A percentile compares a stretch with the other conserved stretches of the same genome.
Conservation (phyloP, 75 land plant species). For the Azolla pinnata region DNA sequence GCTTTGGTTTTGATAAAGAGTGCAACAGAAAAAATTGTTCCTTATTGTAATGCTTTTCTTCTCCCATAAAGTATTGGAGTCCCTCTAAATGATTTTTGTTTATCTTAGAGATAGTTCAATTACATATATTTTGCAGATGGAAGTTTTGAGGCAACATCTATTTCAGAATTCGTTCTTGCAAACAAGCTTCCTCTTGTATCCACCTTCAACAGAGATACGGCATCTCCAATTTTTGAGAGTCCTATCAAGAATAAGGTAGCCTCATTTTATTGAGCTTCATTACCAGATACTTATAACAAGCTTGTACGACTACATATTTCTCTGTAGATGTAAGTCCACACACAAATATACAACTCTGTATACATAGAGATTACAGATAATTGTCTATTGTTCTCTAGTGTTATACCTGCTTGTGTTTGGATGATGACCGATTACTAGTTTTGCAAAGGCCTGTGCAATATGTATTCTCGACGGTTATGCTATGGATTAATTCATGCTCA, state of each 20-base stretch:
- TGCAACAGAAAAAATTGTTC: constrained; percentile 54
- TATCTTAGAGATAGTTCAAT: neutral
- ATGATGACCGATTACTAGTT: no score
- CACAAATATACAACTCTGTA: no score
- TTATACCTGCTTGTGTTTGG: no score
- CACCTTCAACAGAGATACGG: constrained; percentile 56
- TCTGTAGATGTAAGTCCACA: no score
- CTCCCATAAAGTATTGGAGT: neutral
- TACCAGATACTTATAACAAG: no score
- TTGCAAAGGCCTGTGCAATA: no score
- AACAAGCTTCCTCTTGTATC: constrained; percentile 91
- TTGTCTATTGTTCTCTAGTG: neutral
- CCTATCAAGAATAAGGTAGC: constrained; percentile 90
- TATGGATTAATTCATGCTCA: no score
- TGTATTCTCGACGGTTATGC: no score
- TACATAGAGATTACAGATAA: no score
- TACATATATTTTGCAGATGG: constrained; percentile 47
- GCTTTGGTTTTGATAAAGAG: constrained; percentile 71
- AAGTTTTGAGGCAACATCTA: constrained; percentile 36
- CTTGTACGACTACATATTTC: no score
- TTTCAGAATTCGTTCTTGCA: constrained; percentile 56
- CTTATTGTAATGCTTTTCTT: constrained; percentile 22
- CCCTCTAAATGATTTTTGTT: neutral
- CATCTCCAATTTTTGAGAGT: constrained; percentile 62
- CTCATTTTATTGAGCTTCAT: no score